Conservation (phyloP, 768 basidiomycete species). For the Pilatotrama ljubarskyi region DNA sequence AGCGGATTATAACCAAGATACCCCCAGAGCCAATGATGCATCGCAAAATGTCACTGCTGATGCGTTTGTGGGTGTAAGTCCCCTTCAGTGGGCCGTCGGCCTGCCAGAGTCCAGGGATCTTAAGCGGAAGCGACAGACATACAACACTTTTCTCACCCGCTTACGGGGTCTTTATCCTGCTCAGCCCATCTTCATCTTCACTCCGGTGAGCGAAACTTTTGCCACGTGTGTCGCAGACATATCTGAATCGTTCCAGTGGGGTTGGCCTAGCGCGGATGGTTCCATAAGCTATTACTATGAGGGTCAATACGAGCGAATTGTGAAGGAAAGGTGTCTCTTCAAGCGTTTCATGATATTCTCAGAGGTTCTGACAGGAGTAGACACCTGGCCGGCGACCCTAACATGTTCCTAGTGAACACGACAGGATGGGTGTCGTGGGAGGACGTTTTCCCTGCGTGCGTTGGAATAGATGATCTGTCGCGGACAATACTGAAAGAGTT, state of each 20-base stretch:
- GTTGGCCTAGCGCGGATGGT: conserved; percentile 55
- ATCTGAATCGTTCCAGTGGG: conserved; percentile 41
- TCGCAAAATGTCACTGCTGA: conserved; percentile 49
- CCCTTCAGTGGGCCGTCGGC: not conserved
- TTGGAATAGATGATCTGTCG: too few species aligned
- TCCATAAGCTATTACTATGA: conserved; percentile 46
- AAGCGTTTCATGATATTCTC: not conserved
- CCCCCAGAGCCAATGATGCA: conserved; percentile 61
- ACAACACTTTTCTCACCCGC: conserved; percentile 45
- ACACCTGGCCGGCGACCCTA: conserved; percentile 42
- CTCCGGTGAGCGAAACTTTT: conserved; percentile 39
- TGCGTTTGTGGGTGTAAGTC: conserved; percentile 43
- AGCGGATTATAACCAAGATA: too few species aligned
- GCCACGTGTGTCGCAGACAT: not conserved
- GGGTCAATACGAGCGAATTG: conserved; percentile 48
- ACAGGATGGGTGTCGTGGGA: conserved; percentile 54
- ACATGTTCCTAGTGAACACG: conserved; percentile 54
- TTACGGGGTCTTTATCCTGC: conserved; percentile 44
- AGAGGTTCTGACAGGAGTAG: not conserved
- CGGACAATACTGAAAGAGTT: too few species aligned
- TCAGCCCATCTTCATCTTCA: conserved; percentile 55
- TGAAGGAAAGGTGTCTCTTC: conserved; percentile 36
- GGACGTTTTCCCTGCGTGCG: conserved; percentile 51
- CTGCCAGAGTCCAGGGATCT: not conserved
- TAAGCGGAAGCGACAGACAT: conserved; percentile 37